A percentile compares a stretch with the other conserved stretches of the same genome.
Evolutionary conservation across 768 basidiomycete species (phyloP).

Genomic region (Leucocoprinus birnbaumii): DNA sequence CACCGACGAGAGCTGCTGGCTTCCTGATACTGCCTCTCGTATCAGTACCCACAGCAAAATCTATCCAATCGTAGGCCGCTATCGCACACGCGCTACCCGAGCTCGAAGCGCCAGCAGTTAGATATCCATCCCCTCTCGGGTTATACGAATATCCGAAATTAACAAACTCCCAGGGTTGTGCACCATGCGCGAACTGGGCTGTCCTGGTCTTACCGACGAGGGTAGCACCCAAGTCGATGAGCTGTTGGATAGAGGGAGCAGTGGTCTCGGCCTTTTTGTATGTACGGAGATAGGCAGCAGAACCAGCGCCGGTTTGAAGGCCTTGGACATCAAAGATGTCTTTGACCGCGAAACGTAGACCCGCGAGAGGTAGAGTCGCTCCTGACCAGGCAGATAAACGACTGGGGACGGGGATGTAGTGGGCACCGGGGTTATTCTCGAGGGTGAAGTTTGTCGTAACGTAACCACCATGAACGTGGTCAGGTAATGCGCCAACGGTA

Average conservation of each 20-base stretch:
- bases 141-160: slow-evolving; percentile 36
- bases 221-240: slow-evolving; percentile 45
- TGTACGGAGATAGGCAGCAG: slow-evolving; percentile 26
- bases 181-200: slow-evolving; percentile 50
- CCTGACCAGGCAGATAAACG: slow-evolving; percentile 33
- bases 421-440: slow-evolving; percentile 15
- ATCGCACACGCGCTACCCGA: slow-evolving; percentile 37
- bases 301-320: slow-evolving; percentile 33
- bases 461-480: slow-evolving; percentile 29
- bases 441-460: slow-evolving; percentile 28
- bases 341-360: slow-evolving; percentile 49
- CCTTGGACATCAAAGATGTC: slow-evolving; percentile 33
- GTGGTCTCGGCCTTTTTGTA: slow-evolving; percentile 30
- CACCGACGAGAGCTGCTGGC: slow-evolving; percentile 35
- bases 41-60: slow-evolving; percentile 36
- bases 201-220: slow-evolving; percentile 55
- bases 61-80: slow-evolving; percentile 35
- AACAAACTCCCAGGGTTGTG: slow-evolving; percentile 34
- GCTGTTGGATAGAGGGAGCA: slow-evolving; percentile 40
- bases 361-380: slow-evolving; percentile 31
- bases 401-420: slow-evolving; percentile 48
- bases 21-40: slow-evolving; percentile 37
- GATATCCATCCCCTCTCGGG: slow-evolving; percentile 32
- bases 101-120: slow-evolving; percentile 35
- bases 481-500: slow-evolving; percentile 39